Evolutionary conservation across 768 basidiomycete species (phyloP).

Genomic region (Lactarius evosmus): DNA sequence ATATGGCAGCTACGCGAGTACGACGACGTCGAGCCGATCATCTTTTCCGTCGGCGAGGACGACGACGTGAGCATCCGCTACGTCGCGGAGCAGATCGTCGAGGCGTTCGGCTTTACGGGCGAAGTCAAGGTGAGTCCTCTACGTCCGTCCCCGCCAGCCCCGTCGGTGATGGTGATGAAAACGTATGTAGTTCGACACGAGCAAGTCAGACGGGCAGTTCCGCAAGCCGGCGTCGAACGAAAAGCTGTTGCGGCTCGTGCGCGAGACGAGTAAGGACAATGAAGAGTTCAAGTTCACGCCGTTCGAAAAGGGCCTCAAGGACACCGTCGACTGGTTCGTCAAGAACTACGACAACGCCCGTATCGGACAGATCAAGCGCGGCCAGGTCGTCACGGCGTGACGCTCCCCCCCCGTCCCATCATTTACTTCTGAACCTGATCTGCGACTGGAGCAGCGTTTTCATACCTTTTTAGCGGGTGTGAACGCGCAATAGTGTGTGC

Average conservation of each 20-base stretch:
- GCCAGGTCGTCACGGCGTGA: background rate
- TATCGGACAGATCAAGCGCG: conserved; percentile 42
- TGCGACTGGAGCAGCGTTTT: background rate
- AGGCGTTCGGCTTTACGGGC: conserved; percentile 70
- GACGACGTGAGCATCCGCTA: conserved; percentile 91
- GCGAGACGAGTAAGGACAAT: conserved; percentile 47
- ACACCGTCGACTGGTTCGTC: conserved; percentile 83
- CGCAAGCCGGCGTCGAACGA: conserved; percentile 93
- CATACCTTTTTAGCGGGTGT: background rate
- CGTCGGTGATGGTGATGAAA: too few relatives aligned
- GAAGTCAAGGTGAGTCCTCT: conserved; percentile 55
- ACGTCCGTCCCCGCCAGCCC: too few relatives aligned
- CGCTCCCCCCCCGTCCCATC: background rate
- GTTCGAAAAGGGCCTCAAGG: conserved; percentile 64
- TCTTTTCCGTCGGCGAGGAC: conserved; percentile 87
- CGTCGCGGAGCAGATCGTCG: conserved; percentile 85
- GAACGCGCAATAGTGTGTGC: background rate
- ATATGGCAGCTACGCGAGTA: conserved; percentile 91
- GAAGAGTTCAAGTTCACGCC: conserved; percentile 87
- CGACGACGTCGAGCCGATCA: conserved; percentile 88
- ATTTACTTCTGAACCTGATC: background rate
- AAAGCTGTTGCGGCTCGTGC: conserved; percentile 47
- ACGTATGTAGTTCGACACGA: conserved; percentile 82
- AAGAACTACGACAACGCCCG: conserved; percentile 72
- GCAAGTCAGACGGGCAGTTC: conserved; percentile 86